phyloP scores from a whole-genome alignment of 164 flowering plant genomes.

The Aristolochia fimbriata region DNA sequence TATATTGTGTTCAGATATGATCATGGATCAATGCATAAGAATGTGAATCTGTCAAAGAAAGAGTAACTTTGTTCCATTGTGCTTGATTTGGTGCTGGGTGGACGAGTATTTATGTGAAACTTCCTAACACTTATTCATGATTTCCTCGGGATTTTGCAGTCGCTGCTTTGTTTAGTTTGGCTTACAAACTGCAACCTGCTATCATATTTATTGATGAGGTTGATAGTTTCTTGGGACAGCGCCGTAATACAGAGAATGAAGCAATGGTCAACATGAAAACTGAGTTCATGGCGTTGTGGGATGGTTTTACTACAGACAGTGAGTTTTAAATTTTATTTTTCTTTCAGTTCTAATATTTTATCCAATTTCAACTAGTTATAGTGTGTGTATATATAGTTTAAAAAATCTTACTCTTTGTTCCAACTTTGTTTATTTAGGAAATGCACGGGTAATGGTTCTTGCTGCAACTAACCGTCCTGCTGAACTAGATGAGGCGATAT shows the following conservation, averaged over 20 bases:
- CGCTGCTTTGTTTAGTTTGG: constrained; percentile 86
- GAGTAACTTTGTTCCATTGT: too few species aligned
- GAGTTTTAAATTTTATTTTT: constrained; percentile 22
- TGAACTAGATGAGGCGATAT: constrained; percentile 98
- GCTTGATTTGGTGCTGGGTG: too few species aligned
- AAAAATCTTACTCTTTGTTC: background rate
- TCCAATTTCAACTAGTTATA: background rate
- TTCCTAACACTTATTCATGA: too few species aligned
- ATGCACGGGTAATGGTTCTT: constrained; percentile 95
- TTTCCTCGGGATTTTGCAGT: constrained; percentile 34
- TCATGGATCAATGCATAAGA: too few species aligned
- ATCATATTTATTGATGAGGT: constrained; percentile 92
- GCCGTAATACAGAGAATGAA: constrained; percentile 67
- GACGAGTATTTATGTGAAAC: too few species aligned
- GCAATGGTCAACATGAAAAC: constrained; percentile 80
- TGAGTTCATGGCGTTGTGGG: constrained; percentile 95
- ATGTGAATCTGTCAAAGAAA: too few species aligned
- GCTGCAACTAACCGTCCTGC: constrained; percentile 99
- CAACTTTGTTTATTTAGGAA: constrained; percentile 29
- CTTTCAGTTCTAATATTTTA: background rate
- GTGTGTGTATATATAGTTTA: background rate
- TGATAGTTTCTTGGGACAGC: constrained; percentile 87
- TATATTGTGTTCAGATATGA: too few species aligned
- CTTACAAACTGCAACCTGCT: constrained; percentile 84
- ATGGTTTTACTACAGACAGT: constrained; percentile 94